Conservation (phyloP, 225 moss, liverwort and hornwort species). For the Straminergon stramineum region DNA sequence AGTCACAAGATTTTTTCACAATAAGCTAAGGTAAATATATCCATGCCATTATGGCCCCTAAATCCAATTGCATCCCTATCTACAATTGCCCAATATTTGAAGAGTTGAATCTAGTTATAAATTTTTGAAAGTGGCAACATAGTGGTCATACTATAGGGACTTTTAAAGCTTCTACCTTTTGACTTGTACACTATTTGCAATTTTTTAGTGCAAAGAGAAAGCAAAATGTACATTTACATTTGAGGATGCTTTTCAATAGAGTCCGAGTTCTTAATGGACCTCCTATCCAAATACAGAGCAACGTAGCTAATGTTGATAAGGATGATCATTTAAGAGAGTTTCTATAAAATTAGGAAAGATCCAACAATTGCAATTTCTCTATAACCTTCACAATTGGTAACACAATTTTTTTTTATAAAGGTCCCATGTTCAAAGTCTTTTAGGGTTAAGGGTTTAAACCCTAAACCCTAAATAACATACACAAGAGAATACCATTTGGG, state of each 20-base stretch:
- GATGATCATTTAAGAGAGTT: neutral
- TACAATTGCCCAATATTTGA: neutral
- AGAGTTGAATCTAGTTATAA: neutral
- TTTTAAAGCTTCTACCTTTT: fast-evolving
- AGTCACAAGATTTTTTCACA: neutral
- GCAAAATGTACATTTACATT: neutral
- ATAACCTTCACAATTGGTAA: neutral
- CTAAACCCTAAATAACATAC: neutral
- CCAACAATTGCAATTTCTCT: neutral
- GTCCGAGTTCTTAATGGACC: too few relatives aligned
- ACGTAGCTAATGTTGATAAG: neutral
- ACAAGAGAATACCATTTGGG: neutral
- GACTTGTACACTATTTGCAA: neutral
- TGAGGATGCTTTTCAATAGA: too few relatives aligned
- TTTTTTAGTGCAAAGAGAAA: neutral
- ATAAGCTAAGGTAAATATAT: neutral
- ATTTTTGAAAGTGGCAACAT: neutral
- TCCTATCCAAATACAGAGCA: neutral
- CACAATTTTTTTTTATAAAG: neutral
- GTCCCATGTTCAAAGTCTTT: too few relatives aligned
- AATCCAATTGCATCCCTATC: neutral
- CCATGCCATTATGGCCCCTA: neutral
- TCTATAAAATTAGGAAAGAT: neutral
- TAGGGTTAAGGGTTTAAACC: too few relatives aligned
- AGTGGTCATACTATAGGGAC: fast-evolving